Conservation (phyloP, 768 basidiomycete species). For the Boletus pseudopeckii region DNA sequence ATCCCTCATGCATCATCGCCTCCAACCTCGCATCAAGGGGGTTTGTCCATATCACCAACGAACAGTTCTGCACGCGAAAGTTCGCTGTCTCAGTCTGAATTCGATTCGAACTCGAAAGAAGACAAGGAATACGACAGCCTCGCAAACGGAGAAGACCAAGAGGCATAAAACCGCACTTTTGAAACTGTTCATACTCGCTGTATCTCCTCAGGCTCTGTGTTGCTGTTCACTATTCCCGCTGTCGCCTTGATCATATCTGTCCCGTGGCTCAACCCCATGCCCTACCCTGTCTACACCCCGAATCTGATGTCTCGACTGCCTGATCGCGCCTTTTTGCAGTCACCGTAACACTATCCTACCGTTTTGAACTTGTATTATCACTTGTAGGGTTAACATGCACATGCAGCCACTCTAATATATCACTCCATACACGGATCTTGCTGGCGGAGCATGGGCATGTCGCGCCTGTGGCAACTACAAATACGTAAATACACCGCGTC, state of each 20-base stretch:
- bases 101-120: constrained; percentile 18
- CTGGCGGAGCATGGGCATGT: neutral
- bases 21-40: constrained; percentile 47
- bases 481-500: constrained; percentile 1
- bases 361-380: constrained; percentile 30
- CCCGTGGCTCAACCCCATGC: constrained; percentile 16
- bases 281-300: constrained; percentile 5
- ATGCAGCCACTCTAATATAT: constrained; percentile 21
- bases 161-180: constrained; percentile 11
- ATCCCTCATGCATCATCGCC: constrained; percentile 89
- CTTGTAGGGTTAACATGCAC: constrained; percentile 23
- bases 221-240: constrained; percentile 20
- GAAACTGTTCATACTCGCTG: constrained; percentile 1
- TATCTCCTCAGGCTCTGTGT: constrained; percentile 5
- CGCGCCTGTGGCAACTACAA: constrained; percentile 14
- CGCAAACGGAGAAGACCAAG: constrained; percentile 11
- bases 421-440: neutral
- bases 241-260: constrained; percentile 23
- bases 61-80: constrained; percentile 66
- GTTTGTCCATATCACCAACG: constrained; percentile 72
- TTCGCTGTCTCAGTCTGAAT: constrained; percentile 33
- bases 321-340: constrained; percentile 9
- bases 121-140: constrained; percentile 8
- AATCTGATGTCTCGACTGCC: constrained; percentile 17
- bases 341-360: constrained; percentile 21